phyloP scores from a whole-genome alignment of 345 rosid species.

The Viola odorata region DNA sequence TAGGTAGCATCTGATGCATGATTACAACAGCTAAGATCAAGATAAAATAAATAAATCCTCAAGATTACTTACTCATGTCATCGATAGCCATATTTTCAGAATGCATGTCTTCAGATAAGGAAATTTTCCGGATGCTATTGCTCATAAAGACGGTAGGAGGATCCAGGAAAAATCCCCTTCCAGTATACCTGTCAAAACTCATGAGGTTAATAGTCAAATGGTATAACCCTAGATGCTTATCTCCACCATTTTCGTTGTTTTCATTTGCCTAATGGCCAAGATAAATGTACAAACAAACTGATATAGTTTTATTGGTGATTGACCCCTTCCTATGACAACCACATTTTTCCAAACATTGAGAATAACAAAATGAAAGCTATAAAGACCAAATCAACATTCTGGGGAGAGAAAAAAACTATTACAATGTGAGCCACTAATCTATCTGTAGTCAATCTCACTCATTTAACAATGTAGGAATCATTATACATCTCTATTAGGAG shows the following conservation, averaged over 20 bases:
- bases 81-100: conserved; percentile 21
- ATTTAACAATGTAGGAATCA: no score
- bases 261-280: no score
- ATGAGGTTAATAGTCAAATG: neutral
- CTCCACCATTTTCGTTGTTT: neutral
- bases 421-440: no score
- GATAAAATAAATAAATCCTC: conserved; percentile 1
- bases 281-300: no score
- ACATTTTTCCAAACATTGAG: no score
- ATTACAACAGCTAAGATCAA: conserved; percentile 7
- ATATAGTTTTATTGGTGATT: no score
- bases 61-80: conserved; percentile 38
- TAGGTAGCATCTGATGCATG: neutral
- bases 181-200: conserved; percentile 61
- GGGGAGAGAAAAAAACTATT: no score
- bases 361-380: no score
- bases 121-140: conserved; percentile 56
- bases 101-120: conserved; percentile 50
- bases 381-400: no score
- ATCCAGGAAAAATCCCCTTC: conserved; percentile 88
- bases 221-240: neutral
- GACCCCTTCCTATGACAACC: no score
- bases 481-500: no score
- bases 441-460: no score
- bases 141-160: conserved; percentile 80